phyloP scores from a whole-genome alignment of 2,329 filamentous ascomycete genomes.

The Colletotrichum scovillei region DNA sequence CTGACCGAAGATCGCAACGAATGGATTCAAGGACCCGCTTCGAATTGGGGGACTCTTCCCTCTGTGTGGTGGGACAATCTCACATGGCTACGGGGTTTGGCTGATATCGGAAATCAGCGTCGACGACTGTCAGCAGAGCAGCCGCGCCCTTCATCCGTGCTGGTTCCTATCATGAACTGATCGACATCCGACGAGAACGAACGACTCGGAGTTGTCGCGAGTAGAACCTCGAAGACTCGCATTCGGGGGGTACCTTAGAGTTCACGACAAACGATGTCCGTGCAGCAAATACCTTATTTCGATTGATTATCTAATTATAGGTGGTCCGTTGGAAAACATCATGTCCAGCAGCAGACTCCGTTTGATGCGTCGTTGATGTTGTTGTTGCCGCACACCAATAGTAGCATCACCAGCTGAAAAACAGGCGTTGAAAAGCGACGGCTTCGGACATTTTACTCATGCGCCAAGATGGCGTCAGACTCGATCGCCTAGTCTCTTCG shows the following conservation, averaged over 20 bases:
- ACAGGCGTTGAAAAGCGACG: background rate
- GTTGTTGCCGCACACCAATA: background rate
- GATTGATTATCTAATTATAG: background rate
- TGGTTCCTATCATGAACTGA: slow-evolving; percentile 18
- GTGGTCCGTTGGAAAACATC: background rate
- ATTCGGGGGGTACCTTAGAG: background rate
- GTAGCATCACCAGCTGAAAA: background rate
- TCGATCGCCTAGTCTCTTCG: background rate
- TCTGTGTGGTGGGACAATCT: slow-evolving; percentile 8
- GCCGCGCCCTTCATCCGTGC: background rate
- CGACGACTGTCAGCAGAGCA: background rate
- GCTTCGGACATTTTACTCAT: background rate
- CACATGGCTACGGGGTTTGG: slow-evolving; percentile 1
- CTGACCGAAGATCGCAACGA: slow-evolving; percentile 21
- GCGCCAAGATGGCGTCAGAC: background rate
- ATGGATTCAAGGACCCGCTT: slow-evolving; percentile 9
- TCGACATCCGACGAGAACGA: slow-evolving; percentile 17
- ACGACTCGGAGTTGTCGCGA: background rate
- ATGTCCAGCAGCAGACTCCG: background rate
- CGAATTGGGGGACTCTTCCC: background rate
- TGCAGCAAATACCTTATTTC: background rate
- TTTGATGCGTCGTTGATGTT: background rate
- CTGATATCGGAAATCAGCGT: slow-evolving; percentile 13
- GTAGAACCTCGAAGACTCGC: background rate
- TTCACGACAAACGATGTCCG: background rate